Conservation (phyloP, 2,329 filamentous ascomycete species). For the Hypocreales sp. region DNA sequence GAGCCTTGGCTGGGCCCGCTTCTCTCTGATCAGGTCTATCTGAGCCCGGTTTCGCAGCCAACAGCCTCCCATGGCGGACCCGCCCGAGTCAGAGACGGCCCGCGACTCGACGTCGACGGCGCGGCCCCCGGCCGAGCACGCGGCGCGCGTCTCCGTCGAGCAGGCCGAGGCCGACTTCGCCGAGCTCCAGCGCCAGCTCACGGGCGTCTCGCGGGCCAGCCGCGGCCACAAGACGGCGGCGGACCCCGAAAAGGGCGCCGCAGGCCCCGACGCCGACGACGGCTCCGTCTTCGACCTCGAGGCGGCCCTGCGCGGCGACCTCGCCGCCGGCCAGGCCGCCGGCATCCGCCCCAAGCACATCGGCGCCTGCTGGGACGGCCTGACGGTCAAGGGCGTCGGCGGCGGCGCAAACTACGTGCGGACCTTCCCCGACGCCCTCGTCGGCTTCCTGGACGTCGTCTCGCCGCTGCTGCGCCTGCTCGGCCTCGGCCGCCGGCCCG, state of each 20-base stretch:
- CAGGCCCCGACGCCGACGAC: slow-evolving; percentile 24
- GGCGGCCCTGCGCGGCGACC: slow-evolving; percentile 52
- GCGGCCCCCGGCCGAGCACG: too few species aligned
- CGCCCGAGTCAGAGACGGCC: too few species aligned
- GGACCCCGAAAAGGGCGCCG: slow-evolving; percentile 44
- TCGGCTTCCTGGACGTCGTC: slow-evolving; percentile 62
- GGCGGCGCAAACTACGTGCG: slow-evolving; percentile 56
- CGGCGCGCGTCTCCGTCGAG: slow-evolving; percentile 43
- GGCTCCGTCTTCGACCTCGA: slow-evolving; percentile 58
- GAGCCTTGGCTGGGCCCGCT: too few species aligned
- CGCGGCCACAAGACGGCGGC: slow-evolving; percentile 10
- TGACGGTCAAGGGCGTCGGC: slow-evolving; percentile 63
- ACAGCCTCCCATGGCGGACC: too few species aligned
- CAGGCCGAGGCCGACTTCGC: slow-evolving; percentile 57
- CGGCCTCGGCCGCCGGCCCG: slow-evolving; percentile 50
- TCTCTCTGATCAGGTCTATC: too few species aligned
- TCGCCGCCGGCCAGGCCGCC: slow-evolving; percentile 55
- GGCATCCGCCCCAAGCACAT: slow-evolving; percentile 72
- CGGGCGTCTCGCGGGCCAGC: slow-evolving; percentile 38
- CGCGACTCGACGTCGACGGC: background rate
- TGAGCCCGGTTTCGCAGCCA: too few species aligned
- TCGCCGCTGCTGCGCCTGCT: slow-evolving; percentile 48
- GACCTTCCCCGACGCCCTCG: slow-evolving; percentile 65
- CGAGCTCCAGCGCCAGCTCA: slow-evolving; percentile 46
- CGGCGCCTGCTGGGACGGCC: slow-evolving; percentile 61